Base-by-base conservation (phyloP, 208 protist genomes). In the Trypanosoma brucei region DNA sequence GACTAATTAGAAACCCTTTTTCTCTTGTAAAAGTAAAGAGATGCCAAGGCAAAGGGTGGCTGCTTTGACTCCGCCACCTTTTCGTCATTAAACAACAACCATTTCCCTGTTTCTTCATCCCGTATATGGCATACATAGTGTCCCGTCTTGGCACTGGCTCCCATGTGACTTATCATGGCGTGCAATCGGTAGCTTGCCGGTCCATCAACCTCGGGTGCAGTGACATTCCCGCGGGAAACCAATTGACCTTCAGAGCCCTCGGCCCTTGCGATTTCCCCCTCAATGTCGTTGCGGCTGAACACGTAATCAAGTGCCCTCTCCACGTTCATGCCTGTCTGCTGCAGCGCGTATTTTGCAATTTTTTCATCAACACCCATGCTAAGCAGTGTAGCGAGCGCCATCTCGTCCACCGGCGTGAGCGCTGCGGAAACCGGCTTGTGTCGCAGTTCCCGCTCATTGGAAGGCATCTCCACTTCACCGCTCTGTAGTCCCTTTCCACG, bases 281-380 rank as follows among this genome's bases (percentile, higher is more conserved):
- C 66, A 59, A 92, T 87, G 56, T 98, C 81, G 2, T 86, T 76
- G 68, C 97, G 96, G 62, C 79, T 96, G 70, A 98, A 98, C 61
- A 98, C 78, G 88, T 97, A 99, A 56, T 99, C 97, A 9, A 96
- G 77, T 33, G 98, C 97, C 31, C 95, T 78, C 78, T 98, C 96
- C 0, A 95, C 78, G 68, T 97, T 91, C 84, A 89, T 88, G 60
- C 77, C 74, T 3, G 94, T 98, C 59, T 91, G 68, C 44, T 72
- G 62, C 34, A 98, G 78, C 5, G 94, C 94, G 57, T 89, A 86
- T 39, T 66, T 51, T 2, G 88, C 84, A 51, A 90, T 72, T 13
- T 55, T 59, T 46, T 76, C 72, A 7, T 95, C 82, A 62, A 97
- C 83, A 40, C 90, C 93, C 91, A 97, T 97, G 59, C 80, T 88